Percentiles rank a stretch among this genome's conserved stretches.
phyloP scores from a whole-genome alignment of 495 filamentous ascomycete species.

The Tuber melanosporum region DNA sequence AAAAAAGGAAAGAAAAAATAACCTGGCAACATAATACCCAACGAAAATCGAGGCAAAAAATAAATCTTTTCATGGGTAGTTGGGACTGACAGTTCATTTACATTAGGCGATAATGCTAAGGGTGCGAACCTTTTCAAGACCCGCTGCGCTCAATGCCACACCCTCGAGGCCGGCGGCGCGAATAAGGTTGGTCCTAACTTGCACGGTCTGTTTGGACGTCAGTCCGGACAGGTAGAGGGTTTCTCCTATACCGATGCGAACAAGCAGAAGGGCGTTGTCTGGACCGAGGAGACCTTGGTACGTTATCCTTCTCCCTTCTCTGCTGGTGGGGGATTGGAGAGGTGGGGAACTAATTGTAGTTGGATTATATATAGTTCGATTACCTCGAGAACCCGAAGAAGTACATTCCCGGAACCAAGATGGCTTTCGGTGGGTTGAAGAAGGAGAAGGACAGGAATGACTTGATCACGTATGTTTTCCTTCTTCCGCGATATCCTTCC shows the following conservation, averaged over 20 bases:
- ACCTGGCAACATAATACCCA: background rate
- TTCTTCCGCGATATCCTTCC: background rate
- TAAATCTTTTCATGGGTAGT: background rate
- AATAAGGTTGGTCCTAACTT: constrained; percentile 98
- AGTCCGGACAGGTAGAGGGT: constrained; percentile 82
- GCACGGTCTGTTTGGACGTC: constrained; percentile 94
- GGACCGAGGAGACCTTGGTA: constrained; percentile 84
- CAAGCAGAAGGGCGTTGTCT: constrained; percentile 87
- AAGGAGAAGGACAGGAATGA: constrained; percentile 99
- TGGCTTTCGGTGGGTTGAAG: constrained; percentile 99
- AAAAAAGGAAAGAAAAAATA: background rate
- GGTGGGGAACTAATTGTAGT: constrained; percentile 35
- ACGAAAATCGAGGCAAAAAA: background rate
- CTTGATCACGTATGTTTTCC: constrained; percentile 78
- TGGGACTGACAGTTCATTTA: background rate
- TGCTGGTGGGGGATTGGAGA: background rate
- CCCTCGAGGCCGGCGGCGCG: constrained; percentile 71
- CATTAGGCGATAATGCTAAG: constrained; percentile 83
- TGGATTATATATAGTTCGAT: constrained; percentile 53
- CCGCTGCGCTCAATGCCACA: constrained; percentile 98
- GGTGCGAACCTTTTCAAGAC: constrained; percentile 99
- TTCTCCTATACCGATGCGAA: constrained; percentile 99
- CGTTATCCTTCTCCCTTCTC: constrained; percentile 34
- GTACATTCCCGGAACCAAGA: constrained; percentile 99
- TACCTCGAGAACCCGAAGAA: constrained; percentile 94